Percentiles rank a stretch among this genome's conserved stretches.
Conservation (phyloP, 2,329 filamentous ascomycete genomes). For the Penicillium brasilianum region DNA sequence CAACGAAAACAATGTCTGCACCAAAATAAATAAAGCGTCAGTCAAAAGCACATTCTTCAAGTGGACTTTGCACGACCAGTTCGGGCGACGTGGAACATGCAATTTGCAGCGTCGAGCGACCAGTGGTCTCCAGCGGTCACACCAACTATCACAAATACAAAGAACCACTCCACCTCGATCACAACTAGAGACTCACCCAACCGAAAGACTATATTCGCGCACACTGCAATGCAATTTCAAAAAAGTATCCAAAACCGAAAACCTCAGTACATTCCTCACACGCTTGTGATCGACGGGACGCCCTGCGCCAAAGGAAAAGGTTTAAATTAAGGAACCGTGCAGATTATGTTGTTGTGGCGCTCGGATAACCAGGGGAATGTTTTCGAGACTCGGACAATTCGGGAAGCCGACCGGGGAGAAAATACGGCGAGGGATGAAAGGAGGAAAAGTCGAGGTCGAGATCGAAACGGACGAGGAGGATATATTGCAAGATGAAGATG, state of each 20-base stretch:
- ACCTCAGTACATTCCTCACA: conserved; percentile 10
- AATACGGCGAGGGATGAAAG: not conserved
- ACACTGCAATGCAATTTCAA: not conserved
- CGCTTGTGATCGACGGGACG: conserved; percentile 8
- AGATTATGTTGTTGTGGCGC: conserved; percentile 12
- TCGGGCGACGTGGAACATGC: not conserved
- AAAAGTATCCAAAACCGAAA: not conserved
- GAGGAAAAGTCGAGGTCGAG: not conserved
- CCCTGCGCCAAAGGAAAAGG: not conserved
- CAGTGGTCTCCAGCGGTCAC: too few relatives aligned
- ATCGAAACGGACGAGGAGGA: not conserved
- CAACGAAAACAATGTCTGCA: not conserved
- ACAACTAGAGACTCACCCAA: not conserved
- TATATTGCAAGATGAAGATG: not conserved
- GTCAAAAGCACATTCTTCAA: not conserved
- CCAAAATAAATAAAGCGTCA: not conserved
- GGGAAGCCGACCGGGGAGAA: not conserved
- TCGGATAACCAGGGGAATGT: conserved; percentile 1
- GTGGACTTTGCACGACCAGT: not conserved
- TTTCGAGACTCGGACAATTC: not conserved
- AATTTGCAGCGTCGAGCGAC: not conserved
- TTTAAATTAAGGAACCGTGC: conserved; percentile 10
- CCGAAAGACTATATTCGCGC: not conserved
- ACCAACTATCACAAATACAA: too few relatives aligned
- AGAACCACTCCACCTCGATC: not conserved